These are phyloP conservation scores for Umbilicus rupestris DNA, from an alignment of 164 flowering plant genomes.

Conservation along the genomic window DNA sequence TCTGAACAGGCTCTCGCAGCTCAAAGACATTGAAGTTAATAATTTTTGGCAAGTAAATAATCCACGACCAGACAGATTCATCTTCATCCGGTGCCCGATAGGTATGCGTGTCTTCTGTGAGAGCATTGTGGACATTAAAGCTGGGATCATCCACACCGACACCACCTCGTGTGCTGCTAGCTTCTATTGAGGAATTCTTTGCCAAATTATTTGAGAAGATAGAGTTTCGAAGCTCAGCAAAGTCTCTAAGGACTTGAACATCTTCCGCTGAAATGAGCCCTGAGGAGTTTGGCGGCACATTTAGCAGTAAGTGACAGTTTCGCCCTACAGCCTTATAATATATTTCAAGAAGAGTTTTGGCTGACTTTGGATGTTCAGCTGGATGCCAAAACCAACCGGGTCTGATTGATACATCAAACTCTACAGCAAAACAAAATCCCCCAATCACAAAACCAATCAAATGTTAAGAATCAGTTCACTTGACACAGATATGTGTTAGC, in stretches of 20 bases:
- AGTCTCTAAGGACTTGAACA: slow-evolving; percentile 62
- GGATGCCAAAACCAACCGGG: slow-evolving; percentile 99
- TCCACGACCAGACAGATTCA: slow-evolving; percentile 40
- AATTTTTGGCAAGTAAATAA: slow-evolving; percentile 33
- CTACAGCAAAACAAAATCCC: slow-evolving; percentile 27
- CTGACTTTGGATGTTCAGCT: slow-evolving; percentile 76
- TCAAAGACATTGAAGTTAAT: slow-evolving; percentile 57
- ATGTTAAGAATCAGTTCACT: no score
- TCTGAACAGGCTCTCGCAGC: slow-evolving; percentile 84
- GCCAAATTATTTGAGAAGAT: slow-evolving; percentile 77
- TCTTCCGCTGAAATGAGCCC: slow-evolving; percentile 90
- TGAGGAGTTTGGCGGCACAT: slow-evolving; percentile 89
- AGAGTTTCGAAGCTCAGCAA: slow-evolving; percentile 37
- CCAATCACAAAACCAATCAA: no score
- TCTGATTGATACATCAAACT: slow-evolving; percentile 94
- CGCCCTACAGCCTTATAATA: slow-evolving; percentile 84
- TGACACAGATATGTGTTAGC: no score
- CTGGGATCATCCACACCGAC: slow-evolving; percentile 20
- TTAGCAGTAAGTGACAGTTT: slow-evolving; percentile 74
- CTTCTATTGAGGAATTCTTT: slow-evolving; percentile 28
- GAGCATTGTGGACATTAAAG: slow-evolving; percentile 36
- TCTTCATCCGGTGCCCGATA: slow-evolving; percentile 85
- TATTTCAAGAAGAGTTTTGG: slow-evolving; percentile 63
- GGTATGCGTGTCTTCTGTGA: slow-evolving; percentile 44
- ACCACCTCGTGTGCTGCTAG: slow-evolving; percentile 72